Evolutionary conservation across 768 basidiomycete species (phyloP).

Genomic region (Russula foetens): DNA sequence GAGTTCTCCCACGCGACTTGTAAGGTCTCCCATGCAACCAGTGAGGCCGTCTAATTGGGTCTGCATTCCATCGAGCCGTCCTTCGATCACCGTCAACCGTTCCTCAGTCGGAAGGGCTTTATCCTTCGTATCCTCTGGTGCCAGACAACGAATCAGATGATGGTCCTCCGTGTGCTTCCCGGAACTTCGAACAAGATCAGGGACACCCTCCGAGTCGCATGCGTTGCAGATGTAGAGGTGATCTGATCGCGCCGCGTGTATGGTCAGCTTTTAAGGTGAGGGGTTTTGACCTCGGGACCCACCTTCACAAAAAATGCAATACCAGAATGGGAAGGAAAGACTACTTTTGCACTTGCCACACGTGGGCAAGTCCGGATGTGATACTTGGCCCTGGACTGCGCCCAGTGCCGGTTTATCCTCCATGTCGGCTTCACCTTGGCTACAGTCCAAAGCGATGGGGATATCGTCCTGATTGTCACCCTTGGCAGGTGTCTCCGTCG

Average conservation of each 20-base stretch:
- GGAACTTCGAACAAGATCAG: no score
- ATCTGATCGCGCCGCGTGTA: background rate
- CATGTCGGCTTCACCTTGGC: background rate
- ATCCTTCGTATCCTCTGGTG: background rate
- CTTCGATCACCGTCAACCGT: background rate
- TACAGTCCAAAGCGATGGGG: background rate
- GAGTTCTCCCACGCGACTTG: background rate
- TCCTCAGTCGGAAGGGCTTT: no score
- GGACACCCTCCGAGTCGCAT: no score
- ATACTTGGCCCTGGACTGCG: background rate
- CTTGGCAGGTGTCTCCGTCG: no score
- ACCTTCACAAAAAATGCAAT: constrained; percentile 25
- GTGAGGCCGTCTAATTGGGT: background rate
- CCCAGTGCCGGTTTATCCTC: background rate
- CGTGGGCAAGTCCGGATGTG: background rate
- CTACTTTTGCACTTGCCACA: constrained; percentile 22
- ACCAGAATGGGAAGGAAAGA: constrained; percentile 27
- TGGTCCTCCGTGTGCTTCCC: no score
- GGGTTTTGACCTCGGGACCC: background rate
- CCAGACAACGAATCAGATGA: no score
- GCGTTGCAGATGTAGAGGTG: constrained; percentile 4
- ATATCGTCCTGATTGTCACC: background rate
- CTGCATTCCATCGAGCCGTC: background rate
- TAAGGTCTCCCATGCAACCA: background rate
- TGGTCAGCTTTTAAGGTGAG: background rate